Evolutionary conservation across 2,329 filamentous ascomycete genomes (phyloP).

Genomic region (Alternaria angustiovoidea): DNA sequence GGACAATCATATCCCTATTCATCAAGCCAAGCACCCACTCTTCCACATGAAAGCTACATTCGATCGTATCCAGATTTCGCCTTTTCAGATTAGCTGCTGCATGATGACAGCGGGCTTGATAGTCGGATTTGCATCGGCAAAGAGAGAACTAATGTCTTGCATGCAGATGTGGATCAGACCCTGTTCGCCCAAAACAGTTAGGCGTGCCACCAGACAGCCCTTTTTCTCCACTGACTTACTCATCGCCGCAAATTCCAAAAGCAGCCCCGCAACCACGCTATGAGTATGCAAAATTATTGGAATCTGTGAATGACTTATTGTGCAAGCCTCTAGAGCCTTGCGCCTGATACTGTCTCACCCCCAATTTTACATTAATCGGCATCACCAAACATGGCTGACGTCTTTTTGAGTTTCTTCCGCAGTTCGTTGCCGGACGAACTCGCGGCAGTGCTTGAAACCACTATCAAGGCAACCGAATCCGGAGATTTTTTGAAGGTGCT

Average conservation of each 20-base stretch:
- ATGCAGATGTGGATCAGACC: background rate
- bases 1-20: background rate
- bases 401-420: conserved; percentile 53
- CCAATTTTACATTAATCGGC: background rate
- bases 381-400: conserved; percentile 50
- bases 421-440: conserved; percentile 54
- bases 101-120: background rate
- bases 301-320: background rate
- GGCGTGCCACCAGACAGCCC: conserved; percentile 31
- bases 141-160: conserved; percentile 1
- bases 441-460: conserved; percentile 46
- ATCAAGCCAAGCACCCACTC: background rate
- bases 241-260: conserved; percentile 35
- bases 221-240: conserved; percentile 44
- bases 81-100: too few relatives aligned
- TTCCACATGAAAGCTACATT: background rate
- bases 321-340: background rate
- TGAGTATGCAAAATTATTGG: conserved; percentile 18
- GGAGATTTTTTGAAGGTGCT: conserved; percentile 55
- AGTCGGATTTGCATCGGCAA: background rate
- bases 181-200: conserved; percentile 28
- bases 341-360: background rate
- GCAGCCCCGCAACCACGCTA: conserved; percentile 27
- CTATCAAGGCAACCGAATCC: conserved; percentile 51
- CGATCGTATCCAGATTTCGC: background rate